These are phyloP conservation scores for Chytriomyces hyalinus DNA, from an alignment of 192 early-diverging fungal species.

Conservation along the genomic window DNA sequence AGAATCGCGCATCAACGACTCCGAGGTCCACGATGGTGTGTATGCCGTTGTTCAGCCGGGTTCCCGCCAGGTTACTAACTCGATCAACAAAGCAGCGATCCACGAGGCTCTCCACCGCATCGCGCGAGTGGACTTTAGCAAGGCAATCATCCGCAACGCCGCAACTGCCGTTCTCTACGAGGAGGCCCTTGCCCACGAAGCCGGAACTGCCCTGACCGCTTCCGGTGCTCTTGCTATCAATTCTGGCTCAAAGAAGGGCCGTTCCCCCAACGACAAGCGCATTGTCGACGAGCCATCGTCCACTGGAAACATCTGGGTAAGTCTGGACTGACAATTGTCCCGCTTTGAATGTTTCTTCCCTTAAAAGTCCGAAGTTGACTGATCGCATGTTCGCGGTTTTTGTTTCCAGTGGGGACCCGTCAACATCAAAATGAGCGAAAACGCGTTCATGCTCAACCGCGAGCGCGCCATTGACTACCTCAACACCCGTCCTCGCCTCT, in stretches of 20 bases:
- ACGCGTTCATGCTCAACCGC: conserved; percentile 89
- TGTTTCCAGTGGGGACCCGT: conserved; percentile 85
- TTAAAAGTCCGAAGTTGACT: neutral
- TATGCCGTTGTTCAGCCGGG: neutral
- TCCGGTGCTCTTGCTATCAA: conserved; percentile 88
- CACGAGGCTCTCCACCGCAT: conserved; percentile 72
- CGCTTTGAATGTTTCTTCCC: neutral
- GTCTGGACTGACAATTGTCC: neutral
- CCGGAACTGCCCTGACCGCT: conserved; percentile 87
- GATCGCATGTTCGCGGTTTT: neutral
- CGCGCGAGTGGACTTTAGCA: conserved; percentile 81
- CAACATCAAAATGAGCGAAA: conserved; percentile 83
- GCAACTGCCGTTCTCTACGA: conserved; percentile 79
- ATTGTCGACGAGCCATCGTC: conserved; percentile 90
- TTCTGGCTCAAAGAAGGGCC: conserved; percentile 90
- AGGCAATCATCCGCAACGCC: conserved; percentile 80
- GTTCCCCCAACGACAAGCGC: conserved; percentile 95
- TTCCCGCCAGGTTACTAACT: neutral
- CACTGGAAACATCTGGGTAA: conserved; percentile 84
- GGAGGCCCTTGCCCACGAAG: conserved; percentile 84
- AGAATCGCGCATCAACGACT: neutral
- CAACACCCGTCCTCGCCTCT: conserved; percentile 90
- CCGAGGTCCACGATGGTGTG: conserved; percentile 12
- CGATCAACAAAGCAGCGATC: conserved; percentile 39
- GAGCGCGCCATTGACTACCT: conserved; percentile 95